phyloP scores from a whole-genome alignment of 305 asterid genomes.

The Solanum hybrid region DNA sequence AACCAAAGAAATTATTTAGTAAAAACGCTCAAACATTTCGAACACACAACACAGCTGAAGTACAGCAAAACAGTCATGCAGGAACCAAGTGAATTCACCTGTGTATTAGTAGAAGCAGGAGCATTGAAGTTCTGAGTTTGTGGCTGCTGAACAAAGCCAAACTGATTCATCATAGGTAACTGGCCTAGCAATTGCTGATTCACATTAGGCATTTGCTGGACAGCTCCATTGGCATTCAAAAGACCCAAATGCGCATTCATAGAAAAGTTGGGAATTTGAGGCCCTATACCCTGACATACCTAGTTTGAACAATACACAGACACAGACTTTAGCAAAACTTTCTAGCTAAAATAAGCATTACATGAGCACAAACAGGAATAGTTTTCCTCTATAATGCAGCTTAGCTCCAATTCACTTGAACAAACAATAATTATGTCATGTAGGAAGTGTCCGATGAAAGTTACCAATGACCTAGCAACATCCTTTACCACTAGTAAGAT shows the following conservation, averaged over 20 bases:
- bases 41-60: neutral
- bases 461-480: neutral
- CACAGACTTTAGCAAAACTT: neutral
- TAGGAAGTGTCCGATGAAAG: neutral
- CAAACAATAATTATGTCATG: neutral
- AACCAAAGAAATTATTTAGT: neutral
- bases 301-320: neutral
- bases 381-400: neutral
- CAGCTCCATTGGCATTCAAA: constrained; percentile 24
- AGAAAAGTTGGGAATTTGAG: constrained; percentile 28
- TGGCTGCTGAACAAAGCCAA: constrained; percentile 22
- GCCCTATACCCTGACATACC: constrained; percentile 10
- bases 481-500: neutral
- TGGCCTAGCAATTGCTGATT: constrained; percentile 7
- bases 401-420: neutral
- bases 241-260: constrained; percentile 22
- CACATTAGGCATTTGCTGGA: constrained; percentile 25
- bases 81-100: constrained; percentile 27
- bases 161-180: constrained; percentile 14
- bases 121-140: constrained; percentile 20
- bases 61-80: neutral
- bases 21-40: neutral
- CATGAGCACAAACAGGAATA: neutral
- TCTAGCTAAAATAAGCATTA: neutral
- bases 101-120: constrained; percentile 29